Conservation (phyloP, 1,284 basidiomycete genomes). For the Boletus albobrunnescens region DNA sequence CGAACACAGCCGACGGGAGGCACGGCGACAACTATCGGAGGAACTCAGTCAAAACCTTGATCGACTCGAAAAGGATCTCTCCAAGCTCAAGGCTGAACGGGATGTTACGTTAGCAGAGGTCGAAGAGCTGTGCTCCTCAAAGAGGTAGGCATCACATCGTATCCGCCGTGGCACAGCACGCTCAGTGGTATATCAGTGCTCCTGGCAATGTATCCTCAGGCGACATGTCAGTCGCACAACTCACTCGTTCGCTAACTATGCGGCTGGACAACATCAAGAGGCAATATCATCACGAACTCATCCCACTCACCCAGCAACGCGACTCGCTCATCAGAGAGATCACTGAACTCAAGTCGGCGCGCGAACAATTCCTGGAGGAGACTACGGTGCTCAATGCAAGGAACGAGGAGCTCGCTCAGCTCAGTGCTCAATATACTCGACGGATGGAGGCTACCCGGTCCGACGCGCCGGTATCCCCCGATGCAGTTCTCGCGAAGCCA, state of each 20-base stretch:
- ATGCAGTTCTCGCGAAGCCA: slow-evolving; percentile 17
- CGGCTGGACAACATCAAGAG: slow-evolving; percentile 88
- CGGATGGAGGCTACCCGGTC: slow-evolving; percentile 57
- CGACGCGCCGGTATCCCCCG: slow-evolving; percentile 35
- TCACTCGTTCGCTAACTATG: slow-evolving; percentile 75
- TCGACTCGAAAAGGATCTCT: slow-evolving; percentile 81
- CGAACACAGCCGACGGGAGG: slow-evolving; percentile 73
- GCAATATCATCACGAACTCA: slow-evolving; percentile 84
- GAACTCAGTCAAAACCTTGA: slow-evolving; percentile 77
- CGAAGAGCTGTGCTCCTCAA: slow-evolving; percentile 78
- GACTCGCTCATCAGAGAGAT: slow-evolving; percentile 82
- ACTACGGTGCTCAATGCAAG: slow-evolving; percentile 85
- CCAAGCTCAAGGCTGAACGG: slow-evolving; percentile 82
- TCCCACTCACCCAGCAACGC: slow-evolving; percentile 78
- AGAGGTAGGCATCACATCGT: slow-evolving; percentile 45
- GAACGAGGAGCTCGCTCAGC: slow-evolving; percentile 88
- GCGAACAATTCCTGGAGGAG: slow-evolving; percentile 88
- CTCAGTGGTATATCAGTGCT: slow-evolving; percentile 23
- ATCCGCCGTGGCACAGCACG: slow-evolving; percentile 13
- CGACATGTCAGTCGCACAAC: slow-evolving; percentile 45
- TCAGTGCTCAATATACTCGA: slow-evolving; percentile 76
- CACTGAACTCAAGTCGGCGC: slow-evolving; percentile 79
- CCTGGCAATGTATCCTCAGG: slow-evolving; percentile 25
- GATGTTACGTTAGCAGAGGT: slow-evolving; percentile 92
- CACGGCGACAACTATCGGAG: slow-evolving; percentile 73